Base-by-base conservation (phyloP, 306 rosid genomes). In the Leucaena leucocephala region DNA sequence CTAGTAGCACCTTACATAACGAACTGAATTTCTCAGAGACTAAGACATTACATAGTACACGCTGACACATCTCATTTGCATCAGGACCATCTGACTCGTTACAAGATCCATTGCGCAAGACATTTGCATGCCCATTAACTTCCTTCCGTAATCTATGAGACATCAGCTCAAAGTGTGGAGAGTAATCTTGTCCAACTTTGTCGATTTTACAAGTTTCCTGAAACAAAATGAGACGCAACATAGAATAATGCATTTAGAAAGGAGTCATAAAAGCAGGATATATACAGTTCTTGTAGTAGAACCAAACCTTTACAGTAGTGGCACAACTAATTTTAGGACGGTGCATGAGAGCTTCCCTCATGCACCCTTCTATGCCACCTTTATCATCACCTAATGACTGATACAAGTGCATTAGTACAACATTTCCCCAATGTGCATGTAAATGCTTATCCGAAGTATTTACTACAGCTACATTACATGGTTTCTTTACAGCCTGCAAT, bases 11-110 rank as follows among this genome's bases (percentile, higher is more conserved):
- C 78, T 86, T 86, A 83, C 94, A 89, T 72, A 96, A 80, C 35
- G 88, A 90, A 72, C 84, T 68, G 88, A 96, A 93, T 67, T 88
- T 84, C 67, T 90, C 92, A n/a, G 97, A 96, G 71, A 80, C 62
- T 84, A 96, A 77, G 83, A 93, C 76, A 85, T 90, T 58, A 40
- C 55, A 36, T 64, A 88, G 78, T 57, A 90, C 90, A 65, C 27
- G 94, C 81, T 84, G 89, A 83, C 96, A 93, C 75, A 44, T 82
- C 62, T 78, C 86, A 44, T 88, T 87, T 42, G 39, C 68, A 59
- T 81, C 76, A 74, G 8, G 69, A 27, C 59, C 76, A 77, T 84
- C 74, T 72, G 90, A 57, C 76, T 83, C 88, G 50, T 83, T 86
- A 50, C 78, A 84, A 71, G 75, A 87, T 85, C 89, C 90, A 79